Conservation (phyloP, 208 protist species). For the Phytomonas sp. region DNA sequence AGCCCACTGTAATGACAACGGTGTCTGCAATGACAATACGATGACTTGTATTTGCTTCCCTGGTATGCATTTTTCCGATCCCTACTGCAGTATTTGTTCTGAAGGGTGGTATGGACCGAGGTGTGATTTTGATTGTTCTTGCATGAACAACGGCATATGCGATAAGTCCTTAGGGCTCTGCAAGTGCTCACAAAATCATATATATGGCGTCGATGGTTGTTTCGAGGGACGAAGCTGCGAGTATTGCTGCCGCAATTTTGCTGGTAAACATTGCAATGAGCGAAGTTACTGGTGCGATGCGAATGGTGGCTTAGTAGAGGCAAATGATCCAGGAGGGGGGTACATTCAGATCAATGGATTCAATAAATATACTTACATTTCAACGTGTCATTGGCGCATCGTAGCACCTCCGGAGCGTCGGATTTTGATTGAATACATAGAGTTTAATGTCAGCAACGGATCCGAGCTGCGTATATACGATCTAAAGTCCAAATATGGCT, state of each 20-base stretch:
- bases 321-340: constrained; percentile 26
- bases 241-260: constrained; percentile 62
- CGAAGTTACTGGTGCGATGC: constrained; percentile 71
- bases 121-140: constrained; percentile 58
- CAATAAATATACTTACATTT: constrained; percentile 34
- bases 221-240: constrained; percentile 52
- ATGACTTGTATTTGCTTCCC: constrained; percentile 50
- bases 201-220: constrained; percentile 30
- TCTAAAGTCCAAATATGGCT: constrained; percentile 6
- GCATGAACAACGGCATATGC: constrained; percentile 46
- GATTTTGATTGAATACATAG: constrained; percentile 32
- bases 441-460: constrained; percentile 28
- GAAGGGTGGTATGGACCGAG: constrained; percentile 62
- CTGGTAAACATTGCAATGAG: constrained; percentile 44
- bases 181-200: constrained; percentile 28
- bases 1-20: constrained; percentile 52
- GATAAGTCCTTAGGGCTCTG: constrained; percentile 40
- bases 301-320: constrained; percentile 23
- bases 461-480: constrained; percentile 53
- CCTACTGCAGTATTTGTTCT: constrained; percentile 33
- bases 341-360: constrained; percentile 69
- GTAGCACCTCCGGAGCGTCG: constrained; percentile 20
- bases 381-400: constrained; percentile 52
- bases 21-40: constrained; percentile 25
- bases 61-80: constrained; percentile 44